Evolutionary conservation across 228 moss, liverwort and hornwort genomes (phyloP), one percentile per base, ranked within the genome.

Genomic region (Sphagnum magellanicum): DNA sequence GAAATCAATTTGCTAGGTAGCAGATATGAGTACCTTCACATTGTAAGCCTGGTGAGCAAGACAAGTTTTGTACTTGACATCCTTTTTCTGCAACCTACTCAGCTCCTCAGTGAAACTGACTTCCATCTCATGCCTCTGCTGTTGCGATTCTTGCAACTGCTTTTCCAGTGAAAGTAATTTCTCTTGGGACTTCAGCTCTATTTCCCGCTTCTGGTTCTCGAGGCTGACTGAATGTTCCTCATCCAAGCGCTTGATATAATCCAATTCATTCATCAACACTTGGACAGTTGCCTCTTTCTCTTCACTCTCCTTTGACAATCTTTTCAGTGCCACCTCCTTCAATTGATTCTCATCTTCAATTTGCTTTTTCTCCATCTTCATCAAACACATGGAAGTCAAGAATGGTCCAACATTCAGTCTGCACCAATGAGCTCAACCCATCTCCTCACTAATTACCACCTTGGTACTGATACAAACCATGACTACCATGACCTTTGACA

Each of bases 61-160:
- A 64, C 16, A 53, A 71, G 74, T 86, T 63, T 63, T 78, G 70
- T 70, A 81, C 65, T 81, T 73, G 12, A 75, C 78, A 48, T 89
- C 90, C 81, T 82, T 89, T 66, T 89, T 79, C 70, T 81, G 79
- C 3, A 86, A 51, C 55, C 76, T 61, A 71, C 59, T 79, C 50
- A 84, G 80, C 49, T 78, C 75, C 67, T 75, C 82, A 51, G 74
- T 79, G 50, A 87, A 82, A 66, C 82, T 81, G 71, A 81, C 62
- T 74, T 96, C 88, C 64, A 80, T 77, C 52, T 82, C 81, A 74
- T 85, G 89, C 67, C 85, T 73, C 74, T 86, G 91, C 76, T 79
- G 75, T 57, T 75, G 70, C 13, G 92, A 84, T 16, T 88, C 87
- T 16, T 86, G 79, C 13, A 96, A 91, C 81, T 92, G 89, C 49